Percentiles rank a stretch among this genome's conserved stretches.
These are phyloP conservation scores for Leccinum imitatum DNA, from an alignment of 768 basidiomycete species.

Conservation along the genomic window DNA sequence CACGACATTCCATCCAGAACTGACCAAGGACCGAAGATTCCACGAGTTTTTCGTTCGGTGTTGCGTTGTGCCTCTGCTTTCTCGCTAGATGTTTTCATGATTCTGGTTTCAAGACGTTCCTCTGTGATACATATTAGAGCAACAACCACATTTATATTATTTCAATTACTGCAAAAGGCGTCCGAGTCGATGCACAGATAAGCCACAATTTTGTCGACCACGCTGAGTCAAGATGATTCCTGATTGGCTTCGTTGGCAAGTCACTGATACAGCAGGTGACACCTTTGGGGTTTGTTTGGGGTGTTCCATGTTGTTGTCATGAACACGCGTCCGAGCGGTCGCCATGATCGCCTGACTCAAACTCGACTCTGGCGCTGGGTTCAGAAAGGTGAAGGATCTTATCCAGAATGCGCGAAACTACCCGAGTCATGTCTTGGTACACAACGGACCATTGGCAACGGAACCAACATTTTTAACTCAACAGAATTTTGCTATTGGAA, in stretches of 20 bases:
- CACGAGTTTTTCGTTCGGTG: constrained; percentile 87
- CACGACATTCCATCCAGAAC: constrained; percentile 93
- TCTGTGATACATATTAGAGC: neutral
- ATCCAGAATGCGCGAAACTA: too few relatives aligned
- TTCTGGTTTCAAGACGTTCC: neutral
- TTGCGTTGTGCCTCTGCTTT: constrained; percentile 52
- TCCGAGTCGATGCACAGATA: neutral
- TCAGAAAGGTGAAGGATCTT: too few relatives aligned
- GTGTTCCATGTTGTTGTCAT: neutral
- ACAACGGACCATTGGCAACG: too few relatives aligned
- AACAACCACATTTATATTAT: neutral
- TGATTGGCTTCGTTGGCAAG: too few relatives aligned
- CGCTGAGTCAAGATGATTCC: neutral
- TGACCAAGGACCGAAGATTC: constrained; percentile 83
- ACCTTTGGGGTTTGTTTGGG: neutral
- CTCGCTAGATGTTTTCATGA: constrained; percentile 2
- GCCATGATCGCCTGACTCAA: neutral
- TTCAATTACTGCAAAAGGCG: neutral
- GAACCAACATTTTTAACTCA: too few relatives aligned
- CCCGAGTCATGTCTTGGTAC: too few relatives aligned
- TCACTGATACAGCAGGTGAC: too few relatives aligned
- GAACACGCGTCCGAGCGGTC: neutral
- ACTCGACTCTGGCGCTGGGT: too few relatives aligned
- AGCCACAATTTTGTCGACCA: neutral
- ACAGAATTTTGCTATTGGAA: too few relatives aligned